Percentiles rank a stretch among this genome's conserved stretches.
Conservation (phyloP, 2,329 filamentous ascomycete genomes). For the Mycocentrospora acerina region DNA sequence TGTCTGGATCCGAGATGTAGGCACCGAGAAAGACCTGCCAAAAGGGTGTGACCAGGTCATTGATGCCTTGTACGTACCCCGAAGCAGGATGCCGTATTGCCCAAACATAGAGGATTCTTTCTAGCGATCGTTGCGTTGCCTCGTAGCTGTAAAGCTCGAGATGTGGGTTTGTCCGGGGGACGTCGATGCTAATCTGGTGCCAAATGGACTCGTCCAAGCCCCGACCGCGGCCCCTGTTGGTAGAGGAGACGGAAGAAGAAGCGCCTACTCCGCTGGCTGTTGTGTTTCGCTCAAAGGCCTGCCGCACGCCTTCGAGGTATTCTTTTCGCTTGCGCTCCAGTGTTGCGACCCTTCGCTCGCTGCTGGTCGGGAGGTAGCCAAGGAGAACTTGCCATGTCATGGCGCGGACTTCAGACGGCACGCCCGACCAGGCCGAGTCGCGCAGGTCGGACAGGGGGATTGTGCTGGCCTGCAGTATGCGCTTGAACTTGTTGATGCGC, state of each 20-base stretch:
- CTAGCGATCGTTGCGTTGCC: conserved; percentile 89
- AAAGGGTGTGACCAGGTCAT: conserved; percentile 95
- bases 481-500: conserved; percentile 98
- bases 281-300: conserved; percentile 61
- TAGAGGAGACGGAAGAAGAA: conserved; percentile 43
- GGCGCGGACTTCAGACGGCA: conserved; percentile 91
- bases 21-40: conserved; percentile 96
- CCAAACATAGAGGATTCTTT: conserved; percentile 96
- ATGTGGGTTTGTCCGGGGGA: conserved; percentile 93
- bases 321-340: conserved; percentile 94
- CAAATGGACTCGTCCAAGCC: conserved; percentile 96
- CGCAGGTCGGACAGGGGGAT: conserved; percentile 84
- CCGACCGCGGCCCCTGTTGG: conserved; percentile 63
- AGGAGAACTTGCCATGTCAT: conserved; percentile 99
- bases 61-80: conserved; percentile 98
- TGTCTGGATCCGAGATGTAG: conserved; percentile 91
- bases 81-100: conserved; percentile 95
- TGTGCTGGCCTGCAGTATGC: conserved; percentile 86
- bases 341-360: conserved; percentile 84
- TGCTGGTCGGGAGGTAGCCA: conserved; percentile 95
- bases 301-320: conserved; percentile 85
- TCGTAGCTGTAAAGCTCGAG: conserved; percentile 94
- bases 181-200: conserved; percentile 99
- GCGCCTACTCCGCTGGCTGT: conserved; percentile 51
- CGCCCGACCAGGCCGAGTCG: conserved; percentile 86